These are phyloP conservation scores for Dendrocalamus sinicus DNA, from an alignment of 176 grass and related monocot species.

Conservation along the genomic window DNA sequence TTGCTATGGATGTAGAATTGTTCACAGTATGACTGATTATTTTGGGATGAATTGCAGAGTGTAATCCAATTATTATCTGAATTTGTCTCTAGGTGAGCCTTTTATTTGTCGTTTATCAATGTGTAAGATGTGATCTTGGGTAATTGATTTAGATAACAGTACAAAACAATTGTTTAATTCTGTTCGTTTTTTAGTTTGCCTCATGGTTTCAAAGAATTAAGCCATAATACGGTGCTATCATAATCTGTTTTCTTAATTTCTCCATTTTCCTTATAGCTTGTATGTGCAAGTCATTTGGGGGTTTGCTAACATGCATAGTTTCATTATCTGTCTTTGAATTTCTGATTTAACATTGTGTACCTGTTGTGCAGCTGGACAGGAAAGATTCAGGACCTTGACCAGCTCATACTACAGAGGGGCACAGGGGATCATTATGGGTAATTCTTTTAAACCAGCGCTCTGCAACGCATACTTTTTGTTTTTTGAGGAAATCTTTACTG, in stretches of 20 bases:
- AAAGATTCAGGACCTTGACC: slow-evolving; percentile 87
- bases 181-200: no score
- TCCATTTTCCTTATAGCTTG: neutral
- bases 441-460: neutral
- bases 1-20: neutral
- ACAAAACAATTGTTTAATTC: neutral
- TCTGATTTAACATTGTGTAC: slow-evolving; percentile 2
- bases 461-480: neutral
- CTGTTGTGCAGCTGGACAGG: slow-evolving; percentile 79
- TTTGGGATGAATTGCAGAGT: neutral
- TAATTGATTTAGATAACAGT: neutral
- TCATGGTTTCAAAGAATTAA: neutral
- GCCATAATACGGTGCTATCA: neutral
- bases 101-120: neutral
- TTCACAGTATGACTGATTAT: neutral
- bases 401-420: slow-evolving; percentile 98
- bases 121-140: neutral
- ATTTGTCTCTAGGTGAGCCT: slow-evolving; percentile 2
- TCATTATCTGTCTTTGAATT: neutral
- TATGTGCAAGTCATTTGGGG: neutral
- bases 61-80: neutral
- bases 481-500: neutral
- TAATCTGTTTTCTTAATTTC: neutral
- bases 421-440: slow-evolving; percentile 95
- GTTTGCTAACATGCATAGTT: neutral